Percentiles rank a stretch among this genome's conserved stretches.
Conservation (phyloP, 352 stramenopile genomes). For the Phytophthora pini region DNA sequence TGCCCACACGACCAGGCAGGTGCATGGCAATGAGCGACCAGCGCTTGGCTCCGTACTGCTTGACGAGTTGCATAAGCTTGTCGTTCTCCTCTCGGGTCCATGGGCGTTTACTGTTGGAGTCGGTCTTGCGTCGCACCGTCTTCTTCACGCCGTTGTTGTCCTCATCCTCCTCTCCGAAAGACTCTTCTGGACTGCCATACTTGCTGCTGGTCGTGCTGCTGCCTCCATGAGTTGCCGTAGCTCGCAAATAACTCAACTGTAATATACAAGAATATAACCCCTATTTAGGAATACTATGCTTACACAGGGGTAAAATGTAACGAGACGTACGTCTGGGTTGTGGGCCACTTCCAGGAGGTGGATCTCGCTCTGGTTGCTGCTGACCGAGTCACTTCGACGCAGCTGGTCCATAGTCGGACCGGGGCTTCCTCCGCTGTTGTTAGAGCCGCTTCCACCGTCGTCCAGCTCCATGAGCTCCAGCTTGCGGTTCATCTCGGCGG, state of each 20-base stretch:
- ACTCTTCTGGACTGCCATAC: constrained; percentile 54
- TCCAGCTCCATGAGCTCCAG: constrained; percentile 74
- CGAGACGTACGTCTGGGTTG: constrained; percentile 38
- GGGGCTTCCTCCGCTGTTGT: background rate
- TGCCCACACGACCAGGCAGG: constrained; percentile 85
- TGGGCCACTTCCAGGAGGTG: constrained; percentile 36
- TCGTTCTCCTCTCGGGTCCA: constrained; percentile 91
- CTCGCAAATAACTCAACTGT: constrained; percentile 46
- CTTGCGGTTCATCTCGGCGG: constrained; percentile 67
- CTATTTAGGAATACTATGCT: background rate
- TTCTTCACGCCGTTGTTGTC: constrained; percentile 42
- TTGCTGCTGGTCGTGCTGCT: constrained; percentile 46
- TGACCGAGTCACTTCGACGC: constrained; percentile 5
- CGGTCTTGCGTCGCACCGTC: constrained; percentile 53
- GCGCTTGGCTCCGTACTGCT: constrained; percentile 89
- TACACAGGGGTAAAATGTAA: constrained; percentile 1
- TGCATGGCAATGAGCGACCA: constrained; percentile 93
- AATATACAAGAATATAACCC: background rate
- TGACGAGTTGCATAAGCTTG: constrained; percentile 89
- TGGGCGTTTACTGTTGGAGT: constrained; percentile 87
- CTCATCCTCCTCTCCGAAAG: constrained; percentile 77
- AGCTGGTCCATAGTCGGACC: constrained; percentile 9
- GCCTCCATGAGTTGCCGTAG: constrained; percentile 21
- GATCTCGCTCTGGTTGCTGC: constrained; percentile 53
- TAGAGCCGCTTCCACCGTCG: constrained; percentile 2